Base-by-base conservation (phyloP, 331 rosid species). In the Phaseolus coccineus region DNA sequence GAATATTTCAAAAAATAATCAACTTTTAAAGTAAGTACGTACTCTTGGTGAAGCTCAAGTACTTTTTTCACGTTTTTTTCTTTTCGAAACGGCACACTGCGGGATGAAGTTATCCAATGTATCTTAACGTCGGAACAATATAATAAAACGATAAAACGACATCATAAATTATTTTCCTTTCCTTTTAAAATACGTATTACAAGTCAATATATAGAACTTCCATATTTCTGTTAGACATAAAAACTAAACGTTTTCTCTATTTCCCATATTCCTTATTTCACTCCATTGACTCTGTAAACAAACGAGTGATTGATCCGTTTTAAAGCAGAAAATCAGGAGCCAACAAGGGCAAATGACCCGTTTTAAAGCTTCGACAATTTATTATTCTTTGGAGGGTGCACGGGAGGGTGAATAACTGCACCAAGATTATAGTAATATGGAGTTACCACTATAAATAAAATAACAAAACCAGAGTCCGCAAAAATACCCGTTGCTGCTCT, bases 401-500 rank as follows among this genome's bases (percentile, higher is more conserved):
- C 12, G 22, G 69, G 16, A 0, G 9, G 9, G 68, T 35, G 28
- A 53, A 48, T 35, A 33, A 69, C 72, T 58, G 35, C n/a, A 77
- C 46, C 74, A 40, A 77, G 53, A 71, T 71, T 73, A 71, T 64
- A 8, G 6, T 80, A 70, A 76, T 5, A 35, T n/a, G 4, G 56
- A 48, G 44, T 61, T 69, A 40, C 71, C 71, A 46, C 46, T 10
- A 65, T 52, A 37, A 44, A 48, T 56, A 19, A 37, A 28, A 52
- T 25, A n/a, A 44, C 52, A 46, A 69, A 59, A 61, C 4, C 10
- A 27, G n/a, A 16, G 40, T 46, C 59, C 13, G 42, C 0, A 69
- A 69, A 82, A 50, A 39, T 55, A 25, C 59, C 35, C 31, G 37
- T 39, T 73, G 52, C 52, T 73, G 44, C 83, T 33, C 78, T 33